Evolutionary conservation across 2,329 filamentous ascomycete genomes (phyloP), one percentile per base, ranked within the genome.

Genomic region (Epichloe glyceriae): DNA sequence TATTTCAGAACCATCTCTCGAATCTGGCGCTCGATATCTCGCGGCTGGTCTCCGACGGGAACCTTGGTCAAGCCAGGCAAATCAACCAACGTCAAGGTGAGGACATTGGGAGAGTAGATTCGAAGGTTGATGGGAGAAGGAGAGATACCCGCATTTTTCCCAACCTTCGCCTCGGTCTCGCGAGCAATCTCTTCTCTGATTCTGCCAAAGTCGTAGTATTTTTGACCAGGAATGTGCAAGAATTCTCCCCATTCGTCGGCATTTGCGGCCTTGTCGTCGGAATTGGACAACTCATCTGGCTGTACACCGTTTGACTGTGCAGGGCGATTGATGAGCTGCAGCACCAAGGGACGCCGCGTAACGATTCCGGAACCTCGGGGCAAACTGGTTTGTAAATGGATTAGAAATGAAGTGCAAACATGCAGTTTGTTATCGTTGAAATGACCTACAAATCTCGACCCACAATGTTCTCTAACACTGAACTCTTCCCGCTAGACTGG

Each of bases 401-500:
- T n/a, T 38, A 38, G 37, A 22, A 4, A 46, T 54, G 51, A 42
- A 26, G 41, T 37, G 14, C n/a, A 4, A n/a, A 20, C 5, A 30
- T 39, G 15, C 38, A 12, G n/a, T 30, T 4, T 45, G 41, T 17
- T 20, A 8, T 26, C 11, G 34, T 3, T 52, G 54, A 30, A 20
- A 46, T 22, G 15, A 77, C 88, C 74, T 78, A 97, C 91, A 98
- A 98, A 73, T 98, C 93, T 75, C 93, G 82, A 53, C 93, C 93
- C 52, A 98, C 93, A 64, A 98, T 98, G 66, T 98, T 98, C 72
- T 98, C 93, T 63, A 98, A 73, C 60, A 98, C 93, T 17, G 93
- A 98, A 78, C 89, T 96, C 83, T 98, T 98, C 73, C 93, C 93
- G 70, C 91, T 96, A 19, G 93, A 98, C 74, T 98, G 93, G 70